These are phyloP conservation scores for Volvox africanus DNA, from an alignment of 139 green algal species.

Conservation along the genomic window DNA sequence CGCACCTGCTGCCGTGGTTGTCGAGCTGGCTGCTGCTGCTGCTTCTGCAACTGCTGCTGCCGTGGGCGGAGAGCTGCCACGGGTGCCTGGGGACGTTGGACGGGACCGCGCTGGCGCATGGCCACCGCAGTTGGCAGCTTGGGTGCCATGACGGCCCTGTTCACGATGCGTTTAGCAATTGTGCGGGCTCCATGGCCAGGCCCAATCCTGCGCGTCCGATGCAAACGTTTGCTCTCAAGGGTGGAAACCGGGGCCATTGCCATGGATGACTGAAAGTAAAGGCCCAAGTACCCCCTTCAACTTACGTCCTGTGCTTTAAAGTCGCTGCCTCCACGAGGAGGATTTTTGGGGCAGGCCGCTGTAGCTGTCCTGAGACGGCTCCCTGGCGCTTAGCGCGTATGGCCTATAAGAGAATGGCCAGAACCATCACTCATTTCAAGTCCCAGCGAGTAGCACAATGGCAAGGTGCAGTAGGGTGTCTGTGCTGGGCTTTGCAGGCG, in stretches of 20 bases:
- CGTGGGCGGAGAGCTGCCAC: background rate
- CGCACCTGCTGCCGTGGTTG: conserved; percentile 36
- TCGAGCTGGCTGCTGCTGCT: background rate
- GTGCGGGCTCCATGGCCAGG: background rate
- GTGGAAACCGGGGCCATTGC: background rate
- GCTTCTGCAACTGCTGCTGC: conserved; percentile 13
- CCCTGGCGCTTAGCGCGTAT: conserved; percentile 7
- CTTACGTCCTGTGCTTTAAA: conserved; percentile 22
- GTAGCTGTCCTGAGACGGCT: background rate
- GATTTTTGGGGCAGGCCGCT: background rate
- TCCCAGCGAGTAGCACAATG: background rate
- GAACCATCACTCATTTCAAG: background rate
- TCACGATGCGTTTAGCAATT: conserved; percentile 37
- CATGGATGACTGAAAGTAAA: background rate
- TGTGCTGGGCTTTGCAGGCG: no score
- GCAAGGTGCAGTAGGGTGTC: background rate
- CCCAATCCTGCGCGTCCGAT: background rate
- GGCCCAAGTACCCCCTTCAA: background rate
- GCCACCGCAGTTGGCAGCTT: background rate
- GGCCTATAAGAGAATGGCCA: background rate
- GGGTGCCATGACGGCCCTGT: conserved; percentile 34
- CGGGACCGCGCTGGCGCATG: background rate
- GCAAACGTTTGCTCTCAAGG: background rate
- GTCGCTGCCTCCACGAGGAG: background rate
- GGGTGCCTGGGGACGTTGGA: conserved; percentile 2